Evolutionary conservation across 768 basidiomycete species (phyloP).

Genomic region (Xerocomus spinulosus): DNA sequence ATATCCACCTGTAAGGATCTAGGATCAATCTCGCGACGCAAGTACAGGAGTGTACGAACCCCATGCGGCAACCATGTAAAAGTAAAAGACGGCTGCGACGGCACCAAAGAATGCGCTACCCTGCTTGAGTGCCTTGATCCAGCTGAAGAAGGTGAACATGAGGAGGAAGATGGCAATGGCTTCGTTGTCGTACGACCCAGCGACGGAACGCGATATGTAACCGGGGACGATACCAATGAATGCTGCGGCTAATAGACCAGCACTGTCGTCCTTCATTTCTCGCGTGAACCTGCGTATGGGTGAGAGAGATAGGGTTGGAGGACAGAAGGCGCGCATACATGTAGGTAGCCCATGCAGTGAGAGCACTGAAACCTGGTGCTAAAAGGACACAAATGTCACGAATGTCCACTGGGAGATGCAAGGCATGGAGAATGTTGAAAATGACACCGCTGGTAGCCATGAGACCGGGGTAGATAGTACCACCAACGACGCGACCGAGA

Average conservation of each 20-base stretch:
- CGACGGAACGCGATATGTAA: constrained; percentile 98
- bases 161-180: constrained; percentile 99
- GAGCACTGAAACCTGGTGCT: constrained; percentile 93
- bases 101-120: constrained; percentile 93
- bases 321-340: constrained; percentile 50
- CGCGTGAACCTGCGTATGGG: constrained; percentile 75
- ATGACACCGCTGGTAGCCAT: constrained; percentile 99
- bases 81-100: constrained; percentile 92
- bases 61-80: constrained; percentile 99
- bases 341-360: constrained; percentile 96
- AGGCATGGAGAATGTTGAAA: constrained; percentile 80
- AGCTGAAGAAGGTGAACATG: constrained; percentile 97
- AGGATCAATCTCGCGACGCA: constrained; percentile 9
- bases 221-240: constrained; percentile 98
- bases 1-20: constrained; percentile 67
- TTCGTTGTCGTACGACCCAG: constrained; percentile 99
- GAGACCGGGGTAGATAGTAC: constrained; percentile 95
- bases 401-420: constrained; percentile 96
- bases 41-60: constrained; percentile 48
- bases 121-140: constrained; percentile 94
- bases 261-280: constrained; percentile 92
- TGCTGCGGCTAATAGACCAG: constrained; percentile 93
- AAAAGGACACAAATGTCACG: constrained; percentile 95
- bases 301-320: background rate
- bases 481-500: constrained; percentile 95